These are phyloP conservation scores for Tylopilus subfusipes DNA, from an alignment of 768 basidiomycete species.

Conservation along the genomic window DNA sequence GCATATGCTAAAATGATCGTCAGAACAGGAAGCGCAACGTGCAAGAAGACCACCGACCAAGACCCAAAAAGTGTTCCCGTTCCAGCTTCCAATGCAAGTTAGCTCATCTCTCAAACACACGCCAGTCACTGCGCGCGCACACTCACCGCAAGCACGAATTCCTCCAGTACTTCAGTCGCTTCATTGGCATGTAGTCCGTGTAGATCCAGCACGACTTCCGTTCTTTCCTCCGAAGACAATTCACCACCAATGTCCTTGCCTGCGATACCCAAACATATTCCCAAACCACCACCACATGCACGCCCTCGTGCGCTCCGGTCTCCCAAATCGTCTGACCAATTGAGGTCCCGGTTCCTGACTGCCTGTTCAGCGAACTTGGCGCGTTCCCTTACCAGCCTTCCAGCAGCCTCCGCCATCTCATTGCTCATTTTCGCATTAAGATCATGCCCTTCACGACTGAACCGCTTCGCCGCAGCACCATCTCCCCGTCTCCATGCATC, in stretches of 20 bases:
- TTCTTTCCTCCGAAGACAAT: conserved; percentile 81
- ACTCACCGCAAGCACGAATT: conserved; percentile 83
- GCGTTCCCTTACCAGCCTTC: conserved; percentile 81
- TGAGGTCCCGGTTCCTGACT: conserved; percentile 62
- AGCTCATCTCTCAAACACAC: conserved; percentile 7
- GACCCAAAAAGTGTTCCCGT: conserved; percentile 80
- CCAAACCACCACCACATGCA: conserved; percentile 74
- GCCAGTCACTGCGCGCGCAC: not conserved
- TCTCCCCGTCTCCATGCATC: conserved; percentile 96
- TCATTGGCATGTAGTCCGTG: conserved; percentile 95
- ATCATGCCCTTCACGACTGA: conserved; percentile 91
- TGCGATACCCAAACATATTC: conserved; percentile 86
- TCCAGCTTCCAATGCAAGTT: conserved; percentile 56
- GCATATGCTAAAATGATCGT: conserved; percentile 58
- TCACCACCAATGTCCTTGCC: conserved; percentile 51
- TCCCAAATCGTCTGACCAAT: conserved; percentile 80
- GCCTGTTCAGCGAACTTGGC: conserved; percentile 72
- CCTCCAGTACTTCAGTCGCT: conserved; percentile 85
- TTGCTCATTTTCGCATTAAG: conserved; percentile 85
- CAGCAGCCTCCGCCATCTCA: conserved; percentile 84
- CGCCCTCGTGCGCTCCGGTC: conserved; percentile 77
- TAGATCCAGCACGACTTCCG: conserved; percentile 82
- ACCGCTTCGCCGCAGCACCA: conserved; percentile 92
- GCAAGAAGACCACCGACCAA: conserved; percentile 49
- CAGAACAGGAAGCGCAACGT: conserved; percentile 1